These are phyloP conservation scores for Petunia secreta DNA, from an alignment of 257 asterid species.

Conservation along the genomic window DNA sequence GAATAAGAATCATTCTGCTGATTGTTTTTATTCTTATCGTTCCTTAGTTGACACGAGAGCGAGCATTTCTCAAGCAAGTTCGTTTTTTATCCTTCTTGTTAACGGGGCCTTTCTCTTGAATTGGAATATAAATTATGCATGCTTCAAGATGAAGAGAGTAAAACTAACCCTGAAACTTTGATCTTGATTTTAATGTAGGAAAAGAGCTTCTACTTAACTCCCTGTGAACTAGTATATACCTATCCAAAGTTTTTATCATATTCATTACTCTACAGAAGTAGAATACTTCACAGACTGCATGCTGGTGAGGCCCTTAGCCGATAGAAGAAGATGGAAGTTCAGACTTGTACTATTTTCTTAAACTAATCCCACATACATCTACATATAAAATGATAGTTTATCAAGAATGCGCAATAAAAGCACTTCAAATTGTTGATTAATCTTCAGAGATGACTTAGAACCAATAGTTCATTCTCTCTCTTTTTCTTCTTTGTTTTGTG, in stretches of 20 bases:
- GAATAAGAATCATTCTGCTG: neutral
- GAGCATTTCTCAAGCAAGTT: neutral
- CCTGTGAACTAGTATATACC: neutral
- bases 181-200: neutral
- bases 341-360: neutral
- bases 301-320: neutral
- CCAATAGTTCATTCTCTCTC: neutral
- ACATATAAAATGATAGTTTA: neutral
- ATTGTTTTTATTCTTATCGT: neutral
- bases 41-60: neutral
- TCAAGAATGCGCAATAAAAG: neutral
- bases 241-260: neutral
- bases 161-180: neutral
- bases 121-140: neutral
- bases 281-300: neutral
- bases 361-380: neutral
- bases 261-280: neutral
- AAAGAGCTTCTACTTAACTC: neutral
- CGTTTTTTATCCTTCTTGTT: neutral
- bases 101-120: neutral
- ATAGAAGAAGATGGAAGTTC: neutral
- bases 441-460: neutral
- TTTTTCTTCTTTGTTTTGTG: no score
- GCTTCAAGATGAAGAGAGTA: neutral
- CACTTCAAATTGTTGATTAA: neutral